Base-by-base conservation (phyloP, 805 yeast species). In the Peterozyma toletana region DNA sequence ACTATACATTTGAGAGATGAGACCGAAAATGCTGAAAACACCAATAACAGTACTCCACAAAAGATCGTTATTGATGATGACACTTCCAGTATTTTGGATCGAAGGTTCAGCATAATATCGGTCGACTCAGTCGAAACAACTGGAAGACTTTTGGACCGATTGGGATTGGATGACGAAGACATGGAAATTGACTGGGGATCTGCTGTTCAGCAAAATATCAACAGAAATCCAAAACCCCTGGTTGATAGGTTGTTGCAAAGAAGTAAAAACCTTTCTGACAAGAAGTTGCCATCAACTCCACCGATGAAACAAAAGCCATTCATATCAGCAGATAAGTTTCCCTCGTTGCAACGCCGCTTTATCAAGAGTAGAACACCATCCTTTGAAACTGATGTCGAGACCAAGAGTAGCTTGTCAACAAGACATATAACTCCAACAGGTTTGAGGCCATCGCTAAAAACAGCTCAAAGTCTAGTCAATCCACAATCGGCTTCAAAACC, bases 141-240 rank as follows among this genome's bases (percentile, higher is more conserved):
- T 2, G 66, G 62, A 1, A 47, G 67, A 42, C 47, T 64, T 9
- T 47, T 64, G 15, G 67, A 62, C 36, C 60, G 55, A 39, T 40
- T 64, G 14, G 58, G 56, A 16, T 48, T 64, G 11, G 53, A 57
- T 14, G 67, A 63, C 18, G 60, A 54, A 10, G 66, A 60, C 14
- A 44, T 39, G 14, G 43, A 37, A 17, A 36, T 41, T 11, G 50
- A 42, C 11, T 42, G 44, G 43, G 38, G 30, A 11, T n/a, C 16
- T 16, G 36, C 10, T 17, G 15, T 21, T 52, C 54, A 55, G 49
- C 49, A 37, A 50, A 38, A 16, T 48, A 45, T 27, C 39, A 43
- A 15, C 21, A 27, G 15, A 35, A 30, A 31, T n/a, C n/a, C 30
- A 30, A 21, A 21, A 14, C 40, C 35, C 30, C 37, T 11, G 13